Evolutionary conservation across 2,329 filamentous ascomycete genomes (phyloP).

Genomic region (Monilinia vaccinii-corymbosi): DNA sequence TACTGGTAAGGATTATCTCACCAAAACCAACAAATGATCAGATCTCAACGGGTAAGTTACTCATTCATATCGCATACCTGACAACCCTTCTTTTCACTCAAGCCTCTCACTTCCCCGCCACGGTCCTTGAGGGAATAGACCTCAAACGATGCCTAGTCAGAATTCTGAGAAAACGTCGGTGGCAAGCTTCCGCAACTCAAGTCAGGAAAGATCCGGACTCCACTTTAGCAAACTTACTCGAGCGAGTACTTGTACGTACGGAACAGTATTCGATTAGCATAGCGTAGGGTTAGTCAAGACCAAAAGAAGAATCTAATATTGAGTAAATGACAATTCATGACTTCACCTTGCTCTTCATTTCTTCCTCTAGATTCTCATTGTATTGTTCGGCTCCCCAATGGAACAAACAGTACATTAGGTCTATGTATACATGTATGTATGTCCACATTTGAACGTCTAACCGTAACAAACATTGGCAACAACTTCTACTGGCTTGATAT

Average conservation of each 20-base stretch:
- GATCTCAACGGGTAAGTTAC: background rate
- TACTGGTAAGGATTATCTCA: background rate
- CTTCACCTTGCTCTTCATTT: background rate
- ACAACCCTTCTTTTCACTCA: background rate
- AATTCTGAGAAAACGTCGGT: background rate
- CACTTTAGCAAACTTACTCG: background rate
- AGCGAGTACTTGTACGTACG: background rate
- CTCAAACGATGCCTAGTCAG: background rate
- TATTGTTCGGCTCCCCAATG: background rate
- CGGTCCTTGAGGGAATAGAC: background rate
- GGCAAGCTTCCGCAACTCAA: constrained; percentile 2
- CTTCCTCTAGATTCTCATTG: background rate
- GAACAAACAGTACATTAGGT: too few relatives aligned
- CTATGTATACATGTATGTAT: background rate
- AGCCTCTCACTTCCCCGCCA: background rate
- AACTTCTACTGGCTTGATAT: background rate
- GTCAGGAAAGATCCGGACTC: constrained; percentile 4
- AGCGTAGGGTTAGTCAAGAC: background rate
- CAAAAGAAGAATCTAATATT: background rate
- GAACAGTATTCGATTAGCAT: too few relatives aligned
- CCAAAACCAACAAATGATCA: background rate
- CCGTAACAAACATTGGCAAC: background rate
- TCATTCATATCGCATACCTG: background rate
- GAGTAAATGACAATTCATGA: background rate
- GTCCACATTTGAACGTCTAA: background rate